Evolutionary conservation across 164 flowering plant genomes (phyloP).

Genomic region (Stephania japonica): DNA sequence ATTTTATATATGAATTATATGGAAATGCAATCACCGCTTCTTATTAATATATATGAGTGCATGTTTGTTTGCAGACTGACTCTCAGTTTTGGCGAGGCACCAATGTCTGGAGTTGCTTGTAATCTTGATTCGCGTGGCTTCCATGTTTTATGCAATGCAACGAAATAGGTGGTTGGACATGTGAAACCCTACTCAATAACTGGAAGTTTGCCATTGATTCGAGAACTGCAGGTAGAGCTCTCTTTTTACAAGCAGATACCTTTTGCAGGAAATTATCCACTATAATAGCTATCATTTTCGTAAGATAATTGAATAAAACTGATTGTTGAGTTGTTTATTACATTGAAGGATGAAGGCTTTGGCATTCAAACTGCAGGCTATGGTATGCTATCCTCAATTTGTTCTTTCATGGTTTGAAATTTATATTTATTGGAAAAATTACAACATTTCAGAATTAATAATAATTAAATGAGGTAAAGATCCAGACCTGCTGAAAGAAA

Average conservation of each 20-base stretch:
- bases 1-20: background rate
- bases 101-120: constrained; percentile 80
- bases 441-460: background rate
- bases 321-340: constrained; percentile 6
- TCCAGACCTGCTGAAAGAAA: background rate
- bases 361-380: constrained; percentile 96
- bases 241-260: background rate
- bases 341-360: constrained; percentile 77
- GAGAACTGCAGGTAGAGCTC: constrained; percentile 75
- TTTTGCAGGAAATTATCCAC: background rate
- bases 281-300: too few relatives aligned
- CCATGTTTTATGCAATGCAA: constrained; percentile 84
- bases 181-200: constrained; percentile 93
- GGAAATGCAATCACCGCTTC: background rate
- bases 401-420: background rate
- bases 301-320: background rate
- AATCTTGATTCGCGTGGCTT: constrained; percentile 85
- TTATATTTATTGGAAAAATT: background rate
- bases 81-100: constrained; percentile 64
- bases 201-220: constrained; percentile 88
- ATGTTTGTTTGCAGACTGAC: constrained; percentile 43
- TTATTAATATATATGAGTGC: background rate
- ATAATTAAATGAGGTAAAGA: background rate
- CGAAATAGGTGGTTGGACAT: constrained; percentile 86
- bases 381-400: constrained; percentile 43